Conservation (phyloP, 2,329 filamentous ascomycete genomes). For the Xylariaceae sp. region DNA sequence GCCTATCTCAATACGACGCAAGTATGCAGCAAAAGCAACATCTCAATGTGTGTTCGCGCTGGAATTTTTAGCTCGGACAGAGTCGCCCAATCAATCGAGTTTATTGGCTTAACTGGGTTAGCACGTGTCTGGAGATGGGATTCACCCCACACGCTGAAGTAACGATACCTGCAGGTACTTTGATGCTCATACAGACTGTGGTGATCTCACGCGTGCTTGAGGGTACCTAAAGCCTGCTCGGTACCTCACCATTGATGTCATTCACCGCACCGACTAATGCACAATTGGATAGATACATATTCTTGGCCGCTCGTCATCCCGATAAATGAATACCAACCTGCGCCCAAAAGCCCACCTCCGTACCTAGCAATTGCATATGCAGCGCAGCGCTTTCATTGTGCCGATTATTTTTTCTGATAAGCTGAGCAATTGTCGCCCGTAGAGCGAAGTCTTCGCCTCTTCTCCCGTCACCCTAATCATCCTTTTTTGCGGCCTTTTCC, state of each 20-base stretch:
- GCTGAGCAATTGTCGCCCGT: conserved; percentile 20
- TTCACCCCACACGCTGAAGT: neutral
- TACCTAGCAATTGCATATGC: conserved; percentile 1
- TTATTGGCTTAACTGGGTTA: neutral
- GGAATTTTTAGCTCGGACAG: conserved; percentile 11
- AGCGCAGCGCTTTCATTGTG: conserved; percentile 3
- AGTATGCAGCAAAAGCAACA: neutral
- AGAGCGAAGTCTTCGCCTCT: conserved; percentile 13
- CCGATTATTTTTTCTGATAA: conserved; percentile 27
- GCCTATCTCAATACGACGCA: neutral
- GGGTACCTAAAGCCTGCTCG: too few relatives aligned
- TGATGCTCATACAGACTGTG: too few relatives aligned
- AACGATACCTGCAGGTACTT: too few relatives aligned
- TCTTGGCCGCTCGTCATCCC: neutral
- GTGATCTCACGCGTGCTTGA: too few relatives aligned
- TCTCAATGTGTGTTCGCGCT: neutral
- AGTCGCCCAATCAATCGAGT: neutral
- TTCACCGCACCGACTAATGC: too few relatives aligned
- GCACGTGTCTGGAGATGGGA: neutral
- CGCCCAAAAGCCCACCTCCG: neutral
- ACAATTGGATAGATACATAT: neutral
- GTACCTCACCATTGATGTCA: too few relatives aligned
- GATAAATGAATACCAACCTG: neutral
- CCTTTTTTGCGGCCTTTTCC: conserved; percentile 14
- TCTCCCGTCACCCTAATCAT: conserved; percentile 20